Evolutionary conservation across 805 yeast genomes (phyloP), one percentile per base, ranked within the genome.

Genomic region (Barnettozyma californica): DNA sequence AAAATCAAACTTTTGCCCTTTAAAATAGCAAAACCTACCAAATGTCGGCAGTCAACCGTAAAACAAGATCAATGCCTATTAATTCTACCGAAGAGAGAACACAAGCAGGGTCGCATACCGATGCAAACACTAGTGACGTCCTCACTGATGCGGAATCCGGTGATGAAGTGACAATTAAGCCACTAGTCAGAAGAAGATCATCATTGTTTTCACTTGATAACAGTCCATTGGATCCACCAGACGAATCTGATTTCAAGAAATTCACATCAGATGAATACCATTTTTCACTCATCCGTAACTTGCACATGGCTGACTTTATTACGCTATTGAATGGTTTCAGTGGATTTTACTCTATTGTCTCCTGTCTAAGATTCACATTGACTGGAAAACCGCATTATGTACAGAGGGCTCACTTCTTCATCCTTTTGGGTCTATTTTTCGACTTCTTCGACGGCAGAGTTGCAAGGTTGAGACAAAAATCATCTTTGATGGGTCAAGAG

Each of bases 361-460:
- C 95, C 40, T 87, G 96, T 67, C 70, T 89, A 53, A 76, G 96
- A 61, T 94, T 80, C 66, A 80, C 91, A 5, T 71, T 81, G 45
- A 86, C 92, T 3, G 82, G 80, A 13, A 73, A 81, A 56, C 68
- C 80, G 8, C 85, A 81, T 61, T 85, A 86, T 64, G 78, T 83
- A 29, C 92, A 86, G 69, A 76, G 96, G 58, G 97, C 98, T 2
- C 91, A 90, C 69, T 82, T 85, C 55, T 89, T 87, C 69, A 88
- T 90, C 40, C 75, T 87, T n/a, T 72, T 92, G 56, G 99, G 99
- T 5, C 78, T 92, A 61, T 89, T 94, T 64, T 92, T 92, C 66
- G 99, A 92, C 67, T 90, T 94, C 65, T 87, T 94, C 65, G 99
- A 94, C 65, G 99, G 99, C 33, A 81, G 95, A 60, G 99, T 92